Conservation (phyloP, 805 yeast species). For the Lipomyces yamanashiensis region DNA sequence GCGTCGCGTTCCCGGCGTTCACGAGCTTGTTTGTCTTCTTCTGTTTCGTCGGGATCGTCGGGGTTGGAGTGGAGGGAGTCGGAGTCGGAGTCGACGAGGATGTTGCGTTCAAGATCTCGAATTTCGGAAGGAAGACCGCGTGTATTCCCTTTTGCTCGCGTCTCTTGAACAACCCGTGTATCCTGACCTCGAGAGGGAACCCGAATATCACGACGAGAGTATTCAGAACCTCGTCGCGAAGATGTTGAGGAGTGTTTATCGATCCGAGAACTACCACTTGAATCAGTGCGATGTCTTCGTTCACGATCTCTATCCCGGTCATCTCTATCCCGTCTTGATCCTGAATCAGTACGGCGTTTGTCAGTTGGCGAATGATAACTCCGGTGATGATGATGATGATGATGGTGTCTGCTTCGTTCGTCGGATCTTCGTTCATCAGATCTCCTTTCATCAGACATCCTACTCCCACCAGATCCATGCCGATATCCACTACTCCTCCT, state of each 20-base stretch:
- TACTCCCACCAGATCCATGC: background rate
- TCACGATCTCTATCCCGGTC: background rate
- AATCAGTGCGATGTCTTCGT: background rate
- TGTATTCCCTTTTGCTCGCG: too few relatives aligned
- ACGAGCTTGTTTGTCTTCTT: constrained; percentile 43
- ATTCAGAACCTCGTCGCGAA: background rate
- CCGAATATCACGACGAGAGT: background rate
- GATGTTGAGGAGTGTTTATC: background rate
- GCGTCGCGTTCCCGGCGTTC: constrained; percentile 47
- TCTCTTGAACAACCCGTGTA: background rate
- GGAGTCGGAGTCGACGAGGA: constrained; percentile 14
- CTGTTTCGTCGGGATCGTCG: constrained; percentile 31
- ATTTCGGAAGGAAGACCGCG: constrained; percentile 2
- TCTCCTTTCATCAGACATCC: background rate
- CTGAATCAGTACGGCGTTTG: background rate
- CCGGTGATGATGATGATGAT: constrained; percentile 6
- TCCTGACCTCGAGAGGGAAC: background rate
- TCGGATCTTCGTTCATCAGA: background rate
- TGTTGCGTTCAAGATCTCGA: constrained; percentile 17
- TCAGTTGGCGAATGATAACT: background rate
- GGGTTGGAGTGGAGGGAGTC: background rate
- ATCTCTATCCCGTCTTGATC: background rate
- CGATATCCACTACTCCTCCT: background rate
- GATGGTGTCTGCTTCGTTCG: background rate
- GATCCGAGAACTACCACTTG: background rate